Evolutionary conservation across 306 rosid species (phyloP).

Genomic region (Trichosanthes cucumerina): DNA sequence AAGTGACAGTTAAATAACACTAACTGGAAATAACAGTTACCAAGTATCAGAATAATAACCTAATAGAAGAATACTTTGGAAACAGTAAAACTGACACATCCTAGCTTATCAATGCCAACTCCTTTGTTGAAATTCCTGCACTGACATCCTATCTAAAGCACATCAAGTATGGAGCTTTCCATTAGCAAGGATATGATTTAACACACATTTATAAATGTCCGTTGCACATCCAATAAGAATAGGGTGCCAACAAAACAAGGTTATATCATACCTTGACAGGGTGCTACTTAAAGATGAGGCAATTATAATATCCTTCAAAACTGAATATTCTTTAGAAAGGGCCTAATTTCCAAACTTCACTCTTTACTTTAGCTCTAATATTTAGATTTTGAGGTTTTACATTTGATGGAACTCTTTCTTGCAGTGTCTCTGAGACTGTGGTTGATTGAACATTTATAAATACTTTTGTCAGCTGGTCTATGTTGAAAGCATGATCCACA

Average conservation of each 20-base stretch:
- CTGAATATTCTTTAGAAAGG: conserved; percentile 62
- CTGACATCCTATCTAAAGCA: neutral
- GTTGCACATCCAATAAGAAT: neutral
- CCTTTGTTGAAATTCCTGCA: neutral
- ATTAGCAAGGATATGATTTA: neutral
- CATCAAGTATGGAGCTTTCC: neutral
- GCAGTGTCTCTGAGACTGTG: conserved; percentile 22
- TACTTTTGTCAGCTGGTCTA: conserved; percentile 45
- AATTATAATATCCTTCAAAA: conserved; percentile 54
- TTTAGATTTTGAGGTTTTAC: conserved; percentile 23
- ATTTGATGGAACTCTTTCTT: conserved; percentile 24
- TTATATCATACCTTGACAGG: conserved; percentile 50
- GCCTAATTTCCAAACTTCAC: conserved; percentile 41
- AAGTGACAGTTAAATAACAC: neutral
- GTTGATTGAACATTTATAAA: conserved; percentile 41
- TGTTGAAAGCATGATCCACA: conserved; percentile 36
- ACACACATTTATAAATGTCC: neutral
- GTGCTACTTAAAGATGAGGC: conserved; percentile 35
- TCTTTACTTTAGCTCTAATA: conserved; percentile 18
- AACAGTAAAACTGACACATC: neutral
- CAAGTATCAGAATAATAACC: neutral
- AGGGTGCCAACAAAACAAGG: neutral
- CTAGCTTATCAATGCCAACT: neutral
- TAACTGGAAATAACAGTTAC: no score
- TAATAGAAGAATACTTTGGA: neutral